These are phyloP conservation scores for Rhododendron ferrugineum DNA, from an alignment of 148 eudicot genomes.

Conservation along the genomic window DNA sequence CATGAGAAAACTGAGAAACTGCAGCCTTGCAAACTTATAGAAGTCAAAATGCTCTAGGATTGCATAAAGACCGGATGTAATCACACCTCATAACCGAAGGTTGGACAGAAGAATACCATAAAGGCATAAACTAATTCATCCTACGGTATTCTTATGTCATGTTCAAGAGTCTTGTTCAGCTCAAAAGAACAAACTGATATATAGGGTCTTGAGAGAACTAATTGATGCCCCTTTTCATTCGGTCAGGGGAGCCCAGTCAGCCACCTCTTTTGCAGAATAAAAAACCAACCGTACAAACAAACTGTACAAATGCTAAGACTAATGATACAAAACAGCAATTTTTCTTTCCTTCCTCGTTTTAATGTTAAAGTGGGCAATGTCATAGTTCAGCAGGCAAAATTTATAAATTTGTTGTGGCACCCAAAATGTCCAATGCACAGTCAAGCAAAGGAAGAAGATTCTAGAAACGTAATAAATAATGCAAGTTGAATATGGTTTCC, in stretches of 20 bases:
- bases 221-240: background rate
- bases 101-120: background rate
- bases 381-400: background rate
- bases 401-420: background rate
- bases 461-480: background rate
- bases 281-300: background rate
- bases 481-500: background rate
- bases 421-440: background rate
- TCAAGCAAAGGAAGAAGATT: constrained; percentile 5
- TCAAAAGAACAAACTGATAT: background rate
- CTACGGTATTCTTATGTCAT: background rate
- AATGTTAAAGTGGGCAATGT: background rate
- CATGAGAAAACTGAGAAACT: background rate
- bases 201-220: background rate
- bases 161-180: constrained; percentile 2
- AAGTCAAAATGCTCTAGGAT: background rate
- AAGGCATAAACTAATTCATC: background rate
- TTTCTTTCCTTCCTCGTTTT: background rate
- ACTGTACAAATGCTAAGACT: background rate
- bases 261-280: background rate
- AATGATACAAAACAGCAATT: background rate
- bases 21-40: background rate
- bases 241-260: background rate
- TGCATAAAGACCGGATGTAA: background rate
- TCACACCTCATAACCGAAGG: background rate